Conservation (phyloP, 192 early-diverging fungal genomes). For the Coemansia sp. region DNA sequence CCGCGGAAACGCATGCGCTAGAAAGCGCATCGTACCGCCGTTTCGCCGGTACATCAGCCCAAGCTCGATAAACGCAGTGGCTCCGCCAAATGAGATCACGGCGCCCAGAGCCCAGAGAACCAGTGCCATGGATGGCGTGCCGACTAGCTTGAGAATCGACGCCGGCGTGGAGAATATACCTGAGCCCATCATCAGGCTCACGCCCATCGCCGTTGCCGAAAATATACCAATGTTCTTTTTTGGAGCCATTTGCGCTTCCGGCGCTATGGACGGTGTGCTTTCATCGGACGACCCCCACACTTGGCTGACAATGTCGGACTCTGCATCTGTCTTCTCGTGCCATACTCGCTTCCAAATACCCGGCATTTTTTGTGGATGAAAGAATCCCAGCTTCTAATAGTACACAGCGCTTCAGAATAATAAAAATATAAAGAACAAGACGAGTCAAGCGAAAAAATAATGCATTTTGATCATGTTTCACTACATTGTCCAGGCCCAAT, state of each 20-base stretch:
- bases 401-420: background rate
- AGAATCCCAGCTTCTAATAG: background rate
- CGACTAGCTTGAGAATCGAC: slow-evolving; percentile 61
- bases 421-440: background rate
- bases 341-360: slow-evolving; percentile 15
- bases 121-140: slow-evolving; percentile 68
- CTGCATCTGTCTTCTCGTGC: slow-evolving; percentile 8
- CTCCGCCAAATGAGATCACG: slow-evolving; percentile 76
- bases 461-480: background rate
- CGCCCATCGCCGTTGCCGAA: slow-evolving; percentile 68
- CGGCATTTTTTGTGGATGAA: background rate
- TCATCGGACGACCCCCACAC: background rate
- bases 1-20: slow-evolving; percentile 65
- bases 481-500: slow-evolving; percentile 1
- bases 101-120: slow-evolving; percentile 76
- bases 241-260: background rate
- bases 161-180: slow-evolving; percentile 82
- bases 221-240: slow-evolving; percentile 51
- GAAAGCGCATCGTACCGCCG: slow-evolving; percentile 87
- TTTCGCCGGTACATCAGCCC: slow-evolving; percentile 81
- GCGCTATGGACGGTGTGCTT: background rate
- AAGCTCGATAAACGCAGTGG: slow-evolving; percentile 86
- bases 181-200: slow-evolving; percentile 76
- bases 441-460: background rate
- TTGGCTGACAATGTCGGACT: background rate